phyloP scores from a whole-genome alignment of 441 rosid species.

The Daphne laureola region DNA sequence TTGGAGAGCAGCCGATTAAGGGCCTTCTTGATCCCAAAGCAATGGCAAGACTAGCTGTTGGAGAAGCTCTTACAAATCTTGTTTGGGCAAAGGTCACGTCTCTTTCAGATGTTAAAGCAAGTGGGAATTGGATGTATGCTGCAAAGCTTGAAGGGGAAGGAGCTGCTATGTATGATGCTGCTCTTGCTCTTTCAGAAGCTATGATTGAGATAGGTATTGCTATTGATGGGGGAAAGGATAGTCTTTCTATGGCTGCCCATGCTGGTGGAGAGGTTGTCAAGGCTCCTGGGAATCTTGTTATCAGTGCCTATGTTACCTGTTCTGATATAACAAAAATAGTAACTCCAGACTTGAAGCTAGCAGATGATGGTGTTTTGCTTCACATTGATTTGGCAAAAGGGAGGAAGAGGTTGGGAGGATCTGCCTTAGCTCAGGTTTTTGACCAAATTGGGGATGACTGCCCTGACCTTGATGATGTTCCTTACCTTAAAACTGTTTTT shows the following conservation, averaged over 20 bases:
- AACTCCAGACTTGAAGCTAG: slow-evolving; percentile 85
- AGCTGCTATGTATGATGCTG: slow-evolving; percentile 95
- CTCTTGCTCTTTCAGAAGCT: slow-evolving; percentile 69
- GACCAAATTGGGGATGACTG: slow-evolving; percentile 80
- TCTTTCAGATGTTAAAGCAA: slow-evolving; percentile 88
- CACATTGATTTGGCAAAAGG: slow-evolving; percentile 91
- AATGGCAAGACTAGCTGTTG: slow-evolving; percentile 92
- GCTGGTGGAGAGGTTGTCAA: slow-evolving; percentile 77
- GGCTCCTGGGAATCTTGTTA: slow-evolving; percentile 96
- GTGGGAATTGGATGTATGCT: slow-evolving; percentile 99
- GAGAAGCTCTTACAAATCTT: slow-evolving; percentile 91
- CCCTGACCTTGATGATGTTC: slow-evolving; percentile 85
- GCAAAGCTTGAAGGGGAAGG: slow-evolving; percentile 98
- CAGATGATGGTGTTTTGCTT: slow-evolving; percentile 62
- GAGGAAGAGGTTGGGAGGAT: slow-evolving; percentile 81
- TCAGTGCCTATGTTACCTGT: slow-evolving; percentile 82
- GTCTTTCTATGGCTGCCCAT: slow-evolving; percentile 95
- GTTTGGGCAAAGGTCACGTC: slow-evolving; percentile 92
- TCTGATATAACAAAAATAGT: slow-evolving; percentile 88
- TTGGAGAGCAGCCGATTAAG: slow-evolving; percentile 93
- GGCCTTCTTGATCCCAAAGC: slow-evolving; percentile 86
- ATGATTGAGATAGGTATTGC: slow-evolving; percentile 96
- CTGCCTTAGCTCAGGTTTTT: slow-evolving; percentile 86
- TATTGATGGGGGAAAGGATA: slow-evolving; percentile 95
- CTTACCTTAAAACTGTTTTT: slow-evolving; percentile 63